Evolutionary conservation across 1,284 basidiomycete species (phyloP).

Genomic region (Leccinum ponderosum): DNA sequence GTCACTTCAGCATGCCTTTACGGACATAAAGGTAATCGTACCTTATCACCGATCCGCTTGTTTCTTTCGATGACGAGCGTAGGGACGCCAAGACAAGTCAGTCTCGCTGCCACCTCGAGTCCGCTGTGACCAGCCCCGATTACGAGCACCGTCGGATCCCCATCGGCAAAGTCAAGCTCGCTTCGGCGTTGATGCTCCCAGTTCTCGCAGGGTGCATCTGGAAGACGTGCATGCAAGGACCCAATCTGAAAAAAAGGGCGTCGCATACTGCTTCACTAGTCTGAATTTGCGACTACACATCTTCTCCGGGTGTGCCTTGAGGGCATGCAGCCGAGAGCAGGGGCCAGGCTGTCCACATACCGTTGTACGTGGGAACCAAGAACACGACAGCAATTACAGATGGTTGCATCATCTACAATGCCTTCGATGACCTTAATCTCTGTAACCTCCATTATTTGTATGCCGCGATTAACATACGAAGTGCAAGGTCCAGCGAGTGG

Average conservation of each 20-base stretch:
- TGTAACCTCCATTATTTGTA: conserved; percentile 11
- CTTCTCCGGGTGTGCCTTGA: not conserved
- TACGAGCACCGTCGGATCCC: conserved; percentile 31
- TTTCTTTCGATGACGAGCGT: conserved; percentile 38
- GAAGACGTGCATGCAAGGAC: not conserved
- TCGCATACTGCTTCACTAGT: not conserved
- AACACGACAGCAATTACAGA: not conserved
- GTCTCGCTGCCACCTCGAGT: conserved; percentile 38
- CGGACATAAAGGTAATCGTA: not conserved
- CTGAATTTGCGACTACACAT: not conserved
- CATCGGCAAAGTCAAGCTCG: conserved; percentile 17
- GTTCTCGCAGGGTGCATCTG: not conserved
- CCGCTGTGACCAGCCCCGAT: conserved; percentile 43
- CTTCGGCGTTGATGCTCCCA: not conserved
- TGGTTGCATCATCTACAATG: not conserved
- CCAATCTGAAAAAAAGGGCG: not conserved
- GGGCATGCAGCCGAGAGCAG: not conserved
- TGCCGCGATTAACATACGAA: conserved; percentile 26
- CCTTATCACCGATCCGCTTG: conserved; percentile 36
- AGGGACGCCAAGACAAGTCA: conserved; percentile 5
- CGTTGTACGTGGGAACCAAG: not conserved
- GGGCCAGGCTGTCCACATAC: not conserved
- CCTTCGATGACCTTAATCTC: conserved; percentile 19
- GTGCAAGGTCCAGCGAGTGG: conserved; percentile 38
- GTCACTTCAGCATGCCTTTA: not conserved